phyloP scores from a whole-genome alignment of 768 basidiomycete genomes.

The Pulveroboletus sp. region DNA sequence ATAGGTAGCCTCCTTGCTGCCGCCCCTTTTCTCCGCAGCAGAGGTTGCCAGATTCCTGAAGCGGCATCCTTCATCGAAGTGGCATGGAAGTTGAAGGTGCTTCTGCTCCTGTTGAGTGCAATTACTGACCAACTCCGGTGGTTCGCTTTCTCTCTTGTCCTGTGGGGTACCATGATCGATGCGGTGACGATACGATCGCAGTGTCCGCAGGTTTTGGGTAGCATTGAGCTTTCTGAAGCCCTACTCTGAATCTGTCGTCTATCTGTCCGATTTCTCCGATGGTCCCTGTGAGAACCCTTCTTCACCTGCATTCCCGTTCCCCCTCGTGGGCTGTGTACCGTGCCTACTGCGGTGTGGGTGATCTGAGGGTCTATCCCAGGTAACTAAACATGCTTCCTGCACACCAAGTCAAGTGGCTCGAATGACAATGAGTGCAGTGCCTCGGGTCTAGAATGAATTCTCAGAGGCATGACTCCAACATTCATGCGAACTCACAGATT shows the following conservation, averaged over 20 bases:
- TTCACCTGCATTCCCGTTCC: conserved; percentile 28
- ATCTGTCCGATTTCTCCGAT: background rate
- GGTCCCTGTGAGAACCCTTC: background rate
- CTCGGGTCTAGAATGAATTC: conserved; percentile 76
- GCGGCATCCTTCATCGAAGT: conserved; percentile 9
- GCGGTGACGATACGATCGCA: conserved; percentile 11
- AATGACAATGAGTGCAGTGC: conserved; percentile 9
- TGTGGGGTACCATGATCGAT: conserved; percentile 1
- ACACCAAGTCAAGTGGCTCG: conserved; percentile 10
- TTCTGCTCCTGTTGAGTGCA: conserved; percentile 22
- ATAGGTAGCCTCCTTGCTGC: conserved; percentile 16
- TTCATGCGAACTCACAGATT: conserved; percentile 57
- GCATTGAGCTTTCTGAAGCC: background rate
- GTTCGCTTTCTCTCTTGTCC: conserved; percentile 8
- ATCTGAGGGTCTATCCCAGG: conserved; percentile 70
- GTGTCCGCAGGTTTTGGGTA: conserved; percentile 1
- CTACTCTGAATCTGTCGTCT: background rate
- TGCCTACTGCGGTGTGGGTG: conserved; percentile 81
- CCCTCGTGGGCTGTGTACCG: conserved; percentile 65
- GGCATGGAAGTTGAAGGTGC: conserved; percentile 12
- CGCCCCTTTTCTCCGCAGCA: conserved; percentile 4
- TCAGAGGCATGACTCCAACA: conserved; percentile 77
- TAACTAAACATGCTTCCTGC: conserved; percentile 26
- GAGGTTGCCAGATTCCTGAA: conserved; percentile 16
- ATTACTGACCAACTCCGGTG: background rate